These are phyloP conservation scores for Pseudocohnilembus persalinus DNA, from an alignment of 169 alveolate species.

Conservation along the genomic window DNA sequence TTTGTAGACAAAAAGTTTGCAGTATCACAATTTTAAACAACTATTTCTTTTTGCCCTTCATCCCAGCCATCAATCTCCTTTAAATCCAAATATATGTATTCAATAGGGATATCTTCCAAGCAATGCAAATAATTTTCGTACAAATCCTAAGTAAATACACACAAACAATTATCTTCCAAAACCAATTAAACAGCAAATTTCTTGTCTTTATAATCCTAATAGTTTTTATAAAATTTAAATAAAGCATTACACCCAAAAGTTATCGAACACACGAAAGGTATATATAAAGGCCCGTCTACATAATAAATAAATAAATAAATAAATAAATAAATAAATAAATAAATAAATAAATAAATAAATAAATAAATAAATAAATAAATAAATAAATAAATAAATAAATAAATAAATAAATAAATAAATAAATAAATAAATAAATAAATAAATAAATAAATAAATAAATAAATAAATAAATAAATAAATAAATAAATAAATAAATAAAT, in stretches of 20 bases:
- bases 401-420: no score
- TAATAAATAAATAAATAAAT: no score
- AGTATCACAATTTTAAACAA: slow-evolving; percentile 1
- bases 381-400: no score
- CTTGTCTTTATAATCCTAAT: not conserved
- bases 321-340: no score
- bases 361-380: no score
- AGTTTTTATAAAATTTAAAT: slow-evolving; percentile 35
- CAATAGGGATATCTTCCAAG: slow-evolving; percentile 42
- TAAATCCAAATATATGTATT: slow-evolving; percentile 6
- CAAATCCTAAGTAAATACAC: slow-evolving; percentile 38
- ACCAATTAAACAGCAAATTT: not conserved
- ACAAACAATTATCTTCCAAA: slow-evolving; percentile 42
- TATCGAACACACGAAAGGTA: slow-evolving; percentile 47
- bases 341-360: no score
- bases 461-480: no score
- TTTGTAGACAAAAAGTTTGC: slow-evolving; percentile 13
- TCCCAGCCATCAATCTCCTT: not conserved
- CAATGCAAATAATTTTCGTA: slow-evolving; percentile 52
- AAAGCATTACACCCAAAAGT: slow-evolving; percentile 37
- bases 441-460: no score
- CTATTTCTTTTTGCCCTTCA: not conserved
- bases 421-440: no score
- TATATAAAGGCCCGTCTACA: slow-evolving; percentile 56
- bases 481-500: no score